Evolutionary conservation across 108 stramenopile genomes (phyloP).

Genomic region (Mediolabrus comicus): DNA sequence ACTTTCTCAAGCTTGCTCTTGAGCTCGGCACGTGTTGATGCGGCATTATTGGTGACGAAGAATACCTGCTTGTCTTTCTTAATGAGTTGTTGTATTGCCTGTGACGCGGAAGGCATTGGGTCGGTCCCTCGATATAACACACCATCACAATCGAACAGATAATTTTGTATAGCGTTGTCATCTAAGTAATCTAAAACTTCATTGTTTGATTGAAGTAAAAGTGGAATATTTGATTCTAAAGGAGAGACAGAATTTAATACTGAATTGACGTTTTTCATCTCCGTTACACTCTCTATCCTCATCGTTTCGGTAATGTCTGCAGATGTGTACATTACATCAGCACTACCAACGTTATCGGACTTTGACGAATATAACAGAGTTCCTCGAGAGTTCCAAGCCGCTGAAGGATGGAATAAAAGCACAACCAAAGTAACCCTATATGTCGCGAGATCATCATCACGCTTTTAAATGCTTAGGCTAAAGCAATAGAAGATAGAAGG

Average conservation of each 20-base stretch:
- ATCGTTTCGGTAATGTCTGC: constrained; percentile 38
- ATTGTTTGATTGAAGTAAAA: constrained; percentile 33
- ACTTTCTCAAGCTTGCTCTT: constrained; percentile 59
- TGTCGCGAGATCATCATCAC: too few relatives aligned
- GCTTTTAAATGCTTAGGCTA: too few relatives aligned
- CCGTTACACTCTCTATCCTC: constrained; percentile 21
- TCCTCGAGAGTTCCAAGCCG: not conserved
- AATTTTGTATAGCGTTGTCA: constrained; percentile 51
- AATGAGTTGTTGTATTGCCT: constrained; percentile 51
- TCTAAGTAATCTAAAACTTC: constrained; percentile 35
- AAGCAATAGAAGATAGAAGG: too few relatives aligned
- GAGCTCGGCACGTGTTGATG: constrained; percentile 60
- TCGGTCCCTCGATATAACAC: constrained; percentile 77
- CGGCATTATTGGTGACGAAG: constrained; percentile 87
- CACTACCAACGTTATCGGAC: not conserved
- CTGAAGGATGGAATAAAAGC: not conserved
- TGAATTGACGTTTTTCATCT: constrained; percentile 13
- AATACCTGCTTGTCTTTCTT: constrained; percentile 60
- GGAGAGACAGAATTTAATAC: not conserved
- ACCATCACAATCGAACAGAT: constrained; percentile 89
- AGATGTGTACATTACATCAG: constrained; percentile 2
- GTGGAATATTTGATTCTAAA: constrained; percentile 7
- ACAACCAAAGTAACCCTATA: too few relatives aligned
- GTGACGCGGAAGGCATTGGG: constrained; percentile 58
- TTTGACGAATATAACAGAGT: not conserved